A percentile compares a stretch with the other conserved stretches of the same genome.
phyloP scores from a whole-genome alignment of 2,329 filamentous ascomycete genomes.

The Colletotrichum camelliae region DNA sequence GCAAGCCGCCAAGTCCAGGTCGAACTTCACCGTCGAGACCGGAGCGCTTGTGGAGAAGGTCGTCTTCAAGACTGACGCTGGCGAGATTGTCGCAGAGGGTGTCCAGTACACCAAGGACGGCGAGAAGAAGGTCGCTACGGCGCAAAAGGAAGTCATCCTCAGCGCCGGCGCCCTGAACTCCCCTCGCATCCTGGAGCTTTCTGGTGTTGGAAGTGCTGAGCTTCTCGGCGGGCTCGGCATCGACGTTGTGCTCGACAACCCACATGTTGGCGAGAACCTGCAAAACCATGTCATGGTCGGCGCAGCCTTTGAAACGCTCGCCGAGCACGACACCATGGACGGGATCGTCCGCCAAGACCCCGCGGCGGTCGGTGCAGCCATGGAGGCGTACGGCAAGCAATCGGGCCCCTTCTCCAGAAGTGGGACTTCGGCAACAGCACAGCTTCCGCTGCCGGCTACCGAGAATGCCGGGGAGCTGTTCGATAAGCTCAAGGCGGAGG shows the following conservation, averaged over 20 bases:
- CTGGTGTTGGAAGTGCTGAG: conserved; percentile 40
- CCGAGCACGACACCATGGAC: conserved; percentile 27
- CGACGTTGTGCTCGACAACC: conserved; percentile 35
- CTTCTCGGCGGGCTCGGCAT: conserved; percentile 37
- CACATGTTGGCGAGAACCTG: conserved; percentile 43
- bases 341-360: conserved; percentile 24
- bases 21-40: conserved; percentile 30
- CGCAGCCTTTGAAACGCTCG: conserved; percentile 28
- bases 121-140: conserved; percentile 24
- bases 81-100: conserved; percentile 23
- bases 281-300: conserved; percentile 36
- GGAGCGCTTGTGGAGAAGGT: conserved; percentile 26
- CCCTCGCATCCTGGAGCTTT: conserved; percentile 48
- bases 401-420: conserved; percentile 26
- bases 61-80: conserved; percentile 23
- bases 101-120: conserved; percentile 23
- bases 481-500: background rate
- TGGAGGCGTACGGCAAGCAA: conserved; percentile 26
- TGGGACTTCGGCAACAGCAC: conserved; percentile 23
- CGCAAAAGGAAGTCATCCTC: conserved; percentile 46
- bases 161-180: conserved; percentile 46
- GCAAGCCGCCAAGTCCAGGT: conserved; percentile 19
- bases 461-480: conserved; percentile 36
- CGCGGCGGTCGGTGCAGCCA: conserved; percentile 21
- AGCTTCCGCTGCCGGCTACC: conserved; percentile 26